phyloP scores from a whole-genome alignment of 176 grass and related monocot species.

The Bothriochloa decipiens region DNA sequence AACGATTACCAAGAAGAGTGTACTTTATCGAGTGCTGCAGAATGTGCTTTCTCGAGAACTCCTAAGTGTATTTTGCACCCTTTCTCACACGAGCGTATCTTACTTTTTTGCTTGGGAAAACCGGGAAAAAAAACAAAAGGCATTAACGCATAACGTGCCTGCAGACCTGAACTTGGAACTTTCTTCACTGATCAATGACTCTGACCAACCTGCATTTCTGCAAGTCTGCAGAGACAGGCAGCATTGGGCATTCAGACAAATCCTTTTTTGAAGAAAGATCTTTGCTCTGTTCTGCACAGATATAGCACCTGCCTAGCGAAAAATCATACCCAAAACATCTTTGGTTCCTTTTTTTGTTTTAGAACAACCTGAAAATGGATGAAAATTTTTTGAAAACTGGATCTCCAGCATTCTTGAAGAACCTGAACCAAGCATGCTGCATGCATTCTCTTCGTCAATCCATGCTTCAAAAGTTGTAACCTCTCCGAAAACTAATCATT shows the following conservation, averaged over 20 bases:
- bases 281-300: neutral
- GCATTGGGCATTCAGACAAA: neutral
- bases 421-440: neutral
- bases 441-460: neutral
- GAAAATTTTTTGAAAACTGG: neutral
- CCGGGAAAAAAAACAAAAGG: neutral
- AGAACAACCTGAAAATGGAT: neutral
- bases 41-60: conserved; percentile 46
- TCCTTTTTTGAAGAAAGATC: neutral
- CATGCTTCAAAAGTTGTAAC: neutral
- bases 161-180: neutral
- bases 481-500: neutral
- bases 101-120: conserved; percentile 30
- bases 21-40: conserved; percentile 38
- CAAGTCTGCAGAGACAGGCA: neutral
- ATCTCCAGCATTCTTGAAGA: neutral
- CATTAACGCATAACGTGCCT: neutral
- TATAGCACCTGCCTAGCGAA: neutral
- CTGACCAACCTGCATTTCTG: neutral
- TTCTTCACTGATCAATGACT: neutral
- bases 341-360: neutral
- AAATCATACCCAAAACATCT: too few species aligned
- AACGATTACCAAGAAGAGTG: conserved; percentile 43
- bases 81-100: conserved; percentile 37
- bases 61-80: conserved; percentile 21